A percentile compares a stretch with the other conserved stretches of the same genome.
These are phyloP conservation scores for Plasmodium berghei DNA, from an alignment of 169 alveolate species.

Conservation along the genomic window DNA sequence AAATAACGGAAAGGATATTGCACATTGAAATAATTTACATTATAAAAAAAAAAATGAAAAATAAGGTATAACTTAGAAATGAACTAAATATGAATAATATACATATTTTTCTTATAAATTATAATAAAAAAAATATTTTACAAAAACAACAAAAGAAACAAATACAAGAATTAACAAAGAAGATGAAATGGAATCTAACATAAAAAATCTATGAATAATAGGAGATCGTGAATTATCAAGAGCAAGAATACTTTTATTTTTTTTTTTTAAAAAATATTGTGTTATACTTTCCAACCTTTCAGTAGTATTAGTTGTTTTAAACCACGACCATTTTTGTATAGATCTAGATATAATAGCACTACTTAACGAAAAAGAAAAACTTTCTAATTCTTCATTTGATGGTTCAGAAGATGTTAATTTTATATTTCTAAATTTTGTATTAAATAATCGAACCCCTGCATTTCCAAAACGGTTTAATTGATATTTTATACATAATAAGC, in stretches of 20 bases:
- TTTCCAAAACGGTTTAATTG: conserved; percentile 72
- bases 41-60: too few relatives aligned
- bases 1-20: too few relatives aligned
- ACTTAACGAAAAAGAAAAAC: conserved; percentile 49
- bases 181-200: conserved; percentile 65
- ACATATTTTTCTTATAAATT: too few relatives aligned
- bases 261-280: conserved; percentile 59
- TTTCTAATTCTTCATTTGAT: conserved; percentile 56
- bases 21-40: too few relatives aligned
- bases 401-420: conserved; percentile 66
- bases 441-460: conserved; percentile 51
- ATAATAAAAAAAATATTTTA: conserved; percentile 38
- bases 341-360: conserved; percentile 67
- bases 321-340: conserved; percentile 56
- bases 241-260: conserved; percentile 63
- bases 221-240: conserved; percentile 71
- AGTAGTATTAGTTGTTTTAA: conserved; percentile 50
- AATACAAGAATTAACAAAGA: conserved; percentile 31
- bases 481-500: conserved; percentile 55
- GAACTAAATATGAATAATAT: too few relatives aligned
- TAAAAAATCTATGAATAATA: conserved; percentile 46
- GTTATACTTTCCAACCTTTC: conserved; percentile 72
- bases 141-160: conserved; percentile 19
- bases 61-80: too few relatives aligned
- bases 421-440: conserved; percentile 43